Evolutionary conservation across 495 filamentous ascomycete species (phyloP), one percentile per base, ranked within the genome.

Genomic region (Aspergillus bridgeri): DNA sequence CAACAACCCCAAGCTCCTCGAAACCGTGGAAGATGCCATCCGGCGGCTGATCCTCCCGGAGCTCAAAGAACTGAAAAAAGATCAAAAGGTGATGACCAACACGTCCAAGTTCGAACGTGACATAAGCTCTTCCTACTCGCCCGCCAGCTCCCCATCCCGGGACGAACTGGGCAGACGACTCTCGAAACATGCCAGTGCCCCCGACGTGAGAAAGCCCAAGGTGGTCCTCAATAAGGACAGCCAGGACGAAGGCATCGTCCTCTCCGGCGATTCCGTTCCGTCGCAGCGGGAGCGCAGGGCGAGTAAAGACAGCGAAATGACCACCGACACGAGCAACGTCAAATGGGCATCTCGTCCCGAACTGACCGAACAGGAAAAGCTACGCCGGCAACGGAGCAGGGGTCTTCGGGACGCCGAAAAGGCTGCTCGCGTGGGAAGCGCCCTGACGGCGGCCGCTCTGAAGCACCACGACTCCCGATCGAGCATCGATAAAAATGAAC

Each of bases 1-100:
- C 72, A 97, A 95, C 73, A 97, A 98, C 67, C 93, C 93, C 0
- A 95, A 90, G 60, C 74, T 98, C n/a, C 82, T 98, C 5, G 90
- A 95, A 68, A 92, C 92, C 0, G 93, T 98, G 7, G 93, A 98
- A 71, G 93, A 97, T 75, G 91, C 94, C 20, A 98, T 98, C 61
- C 87, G 89, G 50, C 83, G 92, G 46, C 76, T 98, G 49, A 96
- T 98, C 50, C 74, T 98, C 2, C 95, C 94, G 0, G 93, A 98
- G 68, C 79, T 98, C 48, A 91, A 90, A 53, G 90, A 90, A 27
- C 78, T 98, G 47, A 97, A 96, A 72, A 84, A 90, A 65, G 90
- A 96, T 64, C 89, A 95, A 67, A 91, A 87, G 58, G 77, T 81
- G 38, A 81, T 83, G 49, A 70, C 80, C 53, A 86, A 84, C 61